Conservation (phyloP, 345 rosid genomes). For the Mallotus nudiflorus region DNA sequence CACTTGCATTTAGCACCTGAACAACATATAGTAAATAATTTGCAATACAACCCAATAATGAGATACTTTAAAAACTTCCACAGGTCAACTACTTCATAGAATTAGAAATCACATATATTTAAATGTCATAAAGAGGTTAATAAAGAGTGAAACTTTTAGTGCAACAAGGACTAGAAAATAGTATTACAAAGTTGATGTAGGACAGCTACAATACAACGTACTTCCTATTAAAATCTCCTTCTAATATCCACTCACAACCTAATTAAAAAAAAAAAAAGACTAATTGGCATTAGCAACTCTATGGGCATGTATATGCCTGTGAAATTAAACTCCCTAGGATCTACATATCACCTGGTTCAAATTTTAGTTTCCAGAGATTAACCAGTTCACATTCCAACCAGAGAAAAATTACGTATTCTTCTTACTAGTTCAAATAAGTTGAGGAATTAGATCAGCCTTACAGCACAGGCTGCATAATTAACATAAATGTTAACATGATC, state of each 20-base stretch:
- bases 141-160: not conserved
- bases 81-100: not conserved
- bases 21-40: not conserved
- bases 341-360: not conserved
- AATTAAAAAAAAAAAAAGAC: not conserved
- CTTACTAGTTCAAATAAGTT: not conserved
- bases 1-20: not conserved
- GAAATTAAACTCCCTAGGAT: not conserved
- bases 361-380: not conserved
- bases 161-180: not conserved
- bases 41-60: not conserved
- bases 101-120: not conserved
- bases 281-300: not conserved
- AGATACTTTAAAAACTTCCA: not conserved
- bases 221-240: slow-evolving; percentile 1
- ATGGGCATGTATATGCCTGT: not conserved
- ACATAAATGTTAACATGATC: not conserved
- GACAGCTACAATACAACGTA: not conserved
- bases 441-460: not conserved
- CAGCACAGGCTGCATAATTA: not conserved
- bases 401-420: not conserved
- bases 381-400: not conserved
- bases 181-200: too few relatives aligned
- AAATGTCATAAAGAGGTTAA: not conserved
- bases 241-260: slow-evolving; percentile 6